Evolutionary conservation across 352 stramenopile species (phyloP).

Genomic region (Globisporangium splendens): DNA sequence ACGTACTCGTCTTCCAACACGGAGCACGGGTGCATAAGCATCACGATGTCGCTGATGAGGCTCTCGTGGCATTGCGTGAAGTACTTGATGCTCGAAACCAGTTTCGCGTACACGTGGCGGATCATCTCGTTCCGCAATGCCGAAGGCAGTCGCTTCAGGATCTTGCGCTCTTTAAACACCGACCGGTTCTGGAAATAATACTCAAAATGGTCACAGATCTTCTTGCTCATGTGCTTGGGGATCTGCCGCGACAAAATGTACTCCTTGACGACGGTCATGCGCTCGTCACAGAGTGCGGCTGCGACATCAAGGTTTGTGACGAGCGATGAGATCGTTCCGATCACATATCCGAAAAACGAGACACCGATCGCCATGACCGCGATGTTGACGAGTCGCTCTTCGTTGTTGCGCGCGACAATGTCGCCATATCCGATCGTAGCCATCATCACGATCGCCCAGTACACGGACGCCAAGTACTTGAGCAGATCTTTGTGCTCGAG

Average conservation of each 20-base stretch:
- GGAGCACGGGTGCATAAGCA: slow-evolving; percentile 74
- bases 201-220: slow-evolving; percentile 75
- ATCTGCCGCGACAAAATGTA: slow-evolving; percentile 82
- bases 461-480: slow-evolving; percentile 88
- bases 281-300: slow-evolving; percentile 68
- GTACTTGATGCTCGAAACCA: slow-evolving; percentile 68
- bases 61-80: slow-evolving; percentile 75
- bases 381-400: slow-evolving; percentile 68
- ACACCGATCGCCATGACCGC: slow-evolving; percentile 79
- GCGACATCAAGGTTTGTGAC: slow-evolving; percentile 79
- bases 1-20: slow-evolving; percentile 76
- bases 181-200: slow-evolving; percentile 86
- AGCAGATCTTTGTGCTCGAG: slow-evolving; percentile 31
- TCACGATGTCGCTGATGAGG: slow-evolving; percentile 81
- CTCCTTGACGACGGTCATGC: slow-evolving; percentile 81
- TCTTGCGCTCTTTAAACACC: slow-evolving; percentile 72
- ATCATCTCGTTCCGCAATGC: slow-evolving; percentile 85
- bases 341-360: slow-evolving; percentile 85
- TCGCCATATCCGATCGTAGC: slow-evolving; percentile 81
- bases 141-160: slow-evolving; percentile 63
- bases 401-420: slow-evolving; percentile 66
- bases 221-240: slow-evolving; percentile 69
- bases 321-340: slow-evolving; percentile 78
- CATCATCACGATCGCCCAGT: slow-evolving; percentile 94
- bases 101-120: slow-evolving; percentile 66